These are phyloP conservation scores for Gossypium herbaceum DNA, from an alignment of 345 rosid genomes.

Conservation along the genomic window DNA sequence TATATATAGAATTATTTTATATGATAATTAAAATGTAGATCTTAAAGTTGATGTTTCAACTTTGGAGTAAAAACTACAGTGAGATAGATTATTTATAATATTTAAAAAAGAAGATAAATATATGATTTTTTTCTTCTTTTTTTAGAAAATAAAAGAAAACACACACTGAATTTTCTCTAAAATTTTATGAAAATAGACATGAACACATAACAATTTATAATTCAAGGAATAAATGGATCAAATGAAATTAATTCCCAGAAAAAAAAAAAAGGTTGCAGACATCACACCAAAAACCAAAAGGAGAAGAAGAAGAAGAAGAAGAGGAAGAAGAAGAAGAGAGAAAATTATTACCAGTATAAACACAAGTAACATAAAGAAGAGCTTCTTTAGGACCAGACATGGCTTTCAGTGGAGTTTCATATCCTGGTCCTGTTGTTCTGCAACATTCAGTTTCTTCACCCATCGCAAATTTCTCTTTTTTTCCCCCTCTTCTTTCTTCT, in stretches of 20 bases:
- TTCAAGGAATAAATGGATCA: too few relatives aligned
- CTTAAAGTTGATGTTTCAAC: too few relatives aligned
- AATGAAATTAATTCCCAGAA: not conserved
- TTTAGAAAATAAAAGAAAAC: too few relatives aligned
- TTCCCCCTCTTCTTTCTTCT: too few relatives aligned
- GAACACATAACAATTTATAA: too few relatives aligned
- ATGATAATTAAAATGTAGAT: too few relatives aligned
- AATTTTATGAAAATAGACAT: too few relatives aligned
- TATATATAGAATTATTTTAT: too few relatives aligned
- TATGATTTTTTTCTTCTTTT: rapidly evolving
- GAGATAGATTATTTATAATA: too few relatives aligned
- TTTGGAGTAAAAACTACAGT: too few relatives aligned
- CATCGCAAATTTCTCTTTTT: not conserved
- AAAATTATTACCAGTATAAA: constrained; percentile 52
- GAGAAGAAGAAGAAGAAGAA: not conserved
- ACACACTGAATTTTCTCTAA: too few relatives aligned
- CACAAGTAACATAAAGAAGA: constrained; percentile 77
- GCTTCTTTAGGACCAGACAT: constrained; percentile 82
- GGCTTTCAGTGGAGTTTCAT: constrained; percentile 79
- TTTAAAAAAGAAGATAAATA: too few relatives aligned
- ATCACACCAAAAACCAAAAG: not conserved
- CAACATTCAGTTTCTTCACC: constrained; percentile 32
- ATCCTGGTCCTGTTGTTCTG: constrained; percentile 63
- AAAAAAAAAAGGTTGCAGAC: not conserved
- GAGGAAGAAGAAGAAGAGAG: not conserved